These are phyloP conservation scores for Pythium apleroticum DNA, from an alignment of 352 stramenopile genomes.

Conservation along the genomic window DNA sequence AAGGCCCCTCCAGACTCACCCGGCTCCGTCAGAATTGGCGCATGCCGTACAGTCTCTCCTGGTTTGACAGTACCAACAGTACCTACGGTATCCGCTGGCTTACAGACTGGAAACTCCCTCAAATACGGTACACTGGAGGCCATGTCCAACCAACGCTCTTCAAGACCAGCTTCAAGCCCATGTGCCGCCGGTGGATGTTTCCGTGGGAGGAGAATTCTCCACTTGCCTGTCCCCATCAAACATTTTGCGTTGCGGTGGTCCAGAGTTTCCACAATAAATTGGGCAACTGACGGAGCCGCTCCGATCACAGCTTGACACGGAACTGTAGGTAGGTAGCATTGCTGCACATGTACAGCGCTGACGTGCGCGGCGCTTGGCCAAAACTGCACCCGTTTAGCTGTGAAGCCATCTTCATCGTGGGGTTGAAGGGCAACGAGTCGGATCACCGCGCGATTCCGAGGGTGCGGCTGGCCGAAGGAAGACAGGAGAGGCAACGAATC, in stretches of 20 bases:
- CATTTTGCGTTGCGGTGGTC: not conserved
- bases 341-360: not conserved
- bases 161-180: too few species aligned
- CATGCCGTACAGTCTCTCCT: too few species aligned
- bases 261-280: slow-evolving; percentile 1
- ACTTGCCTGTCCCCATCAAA: not conserved
- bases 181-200: not conserved
- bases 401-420: slow-evolving; percentile 1
- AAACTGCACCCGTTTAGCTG: not conserved
- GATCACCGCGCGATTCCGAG: not conserved
- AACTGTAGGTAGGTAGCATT: not conserved
- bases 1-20: too few species aligned
- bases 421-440: slow-evolving; percentile 10
- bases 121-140: too few species aligned
- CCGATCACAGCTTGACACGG: not conserved
- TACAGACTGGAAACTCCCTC: too few species aligned
- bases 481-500: not conserved
- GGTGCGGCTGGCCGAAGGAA: slow-evolving; percentile 6
- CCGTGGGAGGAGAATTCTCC: not conserved
- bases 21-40: too few species aligned
- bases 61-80: too few species aligned
- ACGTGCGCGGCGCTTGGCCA: not conserved
- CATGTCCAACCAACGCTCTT: too few species aligned
- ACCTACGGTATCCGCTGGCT: too few species aligned
- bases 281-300: not conserved